These are phyloP conservation scores for Thielaviopsis punctulata DNA, from an alignment of 2,329 filamentous ascomycete species.

Conservation along the genomic window DNA sequence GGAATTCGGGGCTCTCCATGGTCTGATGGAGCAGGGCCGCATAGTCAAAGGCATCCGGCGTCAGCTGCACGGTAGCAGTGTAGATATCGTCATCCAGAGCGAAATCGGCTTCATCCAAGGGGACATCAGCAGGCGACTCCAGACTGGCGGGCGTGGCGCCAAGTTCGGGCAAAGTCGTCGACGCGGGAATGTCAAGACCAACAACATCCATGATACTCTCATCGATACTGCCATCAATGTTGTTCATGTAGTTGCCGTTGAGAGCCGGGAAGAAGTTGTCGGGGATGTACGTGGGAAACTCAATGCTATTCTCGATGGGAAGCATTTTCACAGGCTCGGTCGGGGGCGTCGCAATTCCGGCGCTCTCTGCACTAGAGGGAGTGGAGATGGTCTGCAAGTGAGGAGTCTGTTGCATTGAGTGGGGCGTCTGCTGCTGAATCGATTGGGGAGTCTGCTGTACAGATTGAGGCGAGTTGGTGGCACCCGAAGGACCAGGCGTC, in stretches of 20 bases:
- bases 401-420: conserved; percentile 36
- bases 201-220: conserved; percentile 8
- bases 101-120: conserved; percentile 37
- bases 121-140: conserved; percentile 4
- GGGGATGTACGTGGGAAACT: conserved; percentile 33
- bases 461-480: conserved; percentile 28
- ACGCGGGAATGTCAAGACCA: conserved; percentile 10
- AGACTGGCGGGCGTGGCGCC: conserved; percentile 8
- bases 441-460: conserved; percentile 40
- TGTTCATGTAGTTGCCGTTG: conserved; percentile 18
- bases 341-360: conserved; percentile 36
- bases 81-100: conserved; percentile 47
- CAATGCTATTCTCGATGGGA: conserved; percentile 19
- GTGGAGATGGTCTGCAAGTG: conserved; percentile 44
- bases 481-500: conserved; percentile 12
- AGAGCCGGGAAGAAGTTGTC: conserved; percentile 27
- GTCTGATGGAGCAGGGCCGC: conserved; percentile 22
- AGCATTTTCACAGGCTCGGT: conserved; percentile 26
- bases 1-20: background rate
- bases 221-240: conserved; percentile 25
- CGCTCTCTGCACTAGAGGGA: conserved; percentile 34
- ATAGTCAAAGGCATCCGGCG: conserved; percentile 16
- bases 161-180: conserved; percentile 5
- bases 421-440: too few relatives aligned
- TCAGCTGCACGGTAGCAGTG: conserved; percentile 33